Base-by-base conservation (phyloP, 139 green algal species). In the Coelastrella sp. region DNA sequence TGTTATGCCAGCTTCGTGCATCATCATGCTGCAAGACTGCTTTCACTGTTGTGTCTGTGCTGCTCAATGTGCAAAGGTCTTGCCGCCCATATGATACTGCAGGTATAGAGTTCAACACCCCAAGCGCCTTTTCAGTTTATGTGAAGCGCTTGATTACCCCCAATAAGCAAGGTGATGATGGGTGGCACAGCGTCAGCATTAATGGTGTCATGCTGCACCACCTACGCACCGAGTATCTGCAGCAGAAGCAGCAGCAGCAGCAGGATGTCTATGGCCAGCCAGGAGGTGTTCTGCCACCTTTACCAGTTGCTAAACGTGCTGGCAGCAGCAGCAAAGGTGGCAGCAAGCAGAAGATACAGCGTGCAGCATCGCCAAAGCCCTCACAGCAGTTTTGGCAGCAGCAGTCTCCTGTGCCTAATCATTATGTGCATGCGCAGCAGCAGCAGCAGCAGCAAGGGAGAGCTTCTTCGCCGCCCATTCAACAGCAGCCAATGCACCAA, bases 131-230 rank as follows among this genome's bases (percentile, higher is more conserved):
- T 81, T 92, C 87, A 59, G 90, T 95, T 25, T 83, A 91, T 57
- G 91, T 91, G 51, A 95, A 95, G 77, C 87, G 92, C 51, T 67
- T 90, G 51, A 83, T 90, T 25, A 92, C 88, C 8, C 92, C 92
- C 8, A 81, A 87, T 69, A 95, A 94, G 84, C 90, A 94, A 63
- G 91, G 91, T 0, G 91, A 95, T 80, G 92, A 95, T n/a, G 92
- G 92, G 73, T 95, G 92, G 92, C 91, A 91, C 80, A 92, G 87
- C 72, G 92, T 94, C 40, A 85, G 59, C 35, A 72, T 88, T 17
- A 43, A 80, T 21, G 87, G 83, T 27, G 25, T 62, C 3, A 38
- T 48, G 23, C 51, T 86, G 66, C 67, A 86, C 25, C 23, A 72
- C 11, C 67, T 86, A 37, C 66, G 80, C 1, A 30, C n/a, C 45